These are phyloP conservation scores for Trametes meyenii DNA, from an alignment of 768 basidiomycete species.

Conservation along the genomic window DNA sequence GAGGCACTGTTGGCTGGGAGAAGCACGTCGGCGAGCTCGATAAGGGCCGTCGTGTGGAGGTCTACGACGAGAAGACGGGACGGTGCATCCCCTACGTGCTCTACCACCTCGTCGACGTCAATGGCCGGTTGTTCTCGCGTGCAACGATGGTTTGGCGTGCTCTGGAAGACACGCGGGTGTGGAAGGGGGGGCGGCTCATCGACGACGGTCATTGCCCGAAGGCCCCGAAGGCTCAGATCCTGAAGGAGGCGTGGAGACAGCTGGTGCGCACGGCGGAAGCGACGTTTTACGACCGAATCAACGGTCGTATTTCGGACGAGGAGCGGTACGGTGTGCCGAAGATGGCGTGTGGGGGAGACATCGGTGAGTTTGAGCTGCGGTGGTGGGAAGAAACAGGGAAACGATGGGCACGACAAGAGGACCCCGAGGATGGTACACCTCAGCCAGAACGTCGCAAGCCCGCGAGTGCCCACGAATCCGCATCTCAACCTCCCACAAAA, in stretches of 20 bases:
- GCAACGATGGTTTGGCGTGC: slow-evolving; percentile 15
- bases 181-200: neutral
- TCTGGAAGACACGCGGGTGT: slow-evolving; percentile 8
- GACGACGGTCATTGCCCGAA: neutral
- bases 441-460: too few species aligned
- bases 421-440: neutral
- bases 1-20: neutral
- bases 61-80: neutral
- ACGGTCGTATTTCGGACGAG: neutral
- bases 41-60: neutral
- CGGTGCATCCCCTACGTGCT: neutral
- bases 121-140: slow-evolving; percentile 15
- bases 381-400: neutral
- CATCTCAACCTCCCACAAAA: neutral
- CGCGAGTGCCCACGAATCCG: neutral
- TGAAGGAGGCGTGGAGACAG: slow-evolving; percentile 23
- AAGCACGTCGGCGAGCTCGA: neutral
- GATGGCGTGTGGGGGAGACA: slow-evolving; percentile 2
- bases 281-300: neutral
- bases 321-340: neutral
- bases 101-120: slow-evolving; percentile 4
- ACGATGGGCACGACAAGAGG: too few species aligned
- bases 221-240: neutral
- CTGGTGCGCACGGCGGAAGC: slow-evolving; percentile 2
- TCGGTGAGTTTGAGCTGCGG: neutral